These are phyloP conservation scores for Talaromyces marneffei DNA, from an alignment of 2,329 filamentous ascomycete species.

Conservation along the genomic window DNA sequence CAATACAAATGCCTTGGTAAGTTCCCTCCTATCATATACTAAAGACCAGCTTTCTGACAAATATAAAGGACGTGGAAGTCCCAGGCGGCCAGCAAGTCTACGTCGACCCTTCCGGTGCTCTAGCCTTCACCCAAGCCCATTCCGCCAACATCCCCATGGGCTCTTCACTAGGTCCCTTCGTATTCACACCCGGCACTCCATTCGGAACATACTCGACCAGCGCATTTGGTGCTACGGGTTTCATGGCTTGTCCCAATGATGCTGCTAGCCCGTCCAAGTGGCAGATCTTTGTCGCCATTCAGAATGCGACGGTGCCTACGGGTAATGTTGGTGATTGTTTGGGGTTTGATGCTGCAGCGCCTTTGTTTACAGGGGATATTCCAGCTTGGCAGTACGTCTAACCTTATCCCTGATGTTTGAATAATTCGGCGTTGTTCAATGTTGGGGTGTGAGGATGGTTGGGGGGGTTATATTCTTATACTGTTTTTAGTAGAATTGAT, in stretches of 20 bases:
- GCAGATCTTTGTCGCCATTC: conserved; percentile 39
- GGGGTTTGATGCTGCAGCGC: conserved; percentile 34
- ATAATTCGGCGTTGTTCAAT: too few relatives aligned
- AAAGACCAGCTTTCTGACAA: background rate
- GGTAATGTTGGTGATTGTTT: conserved; percentile 36
- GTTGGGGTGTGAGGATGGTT: too few relatives aligned
- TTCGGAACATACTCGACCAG: conserved; percentile 28
- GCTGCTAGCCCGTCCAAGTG: conserved; percentile 23
- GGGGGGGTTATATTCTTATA: background rate
- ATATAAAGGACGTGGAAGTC: conserved; percentile 45
- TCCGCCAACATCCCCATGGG: conserved; percentile 49
- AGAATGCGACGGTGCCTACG: conserved; percentile 37
- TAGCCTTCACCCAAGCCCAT: conserved; percentile 54
- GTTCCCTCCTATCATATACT: conserved; percentile 12
- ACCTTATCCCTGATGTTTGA: too few relatives aligned
- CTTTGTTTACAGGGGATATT: conserved; percentile 20
- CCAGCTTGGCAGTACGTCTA: conserved; percentile 41
- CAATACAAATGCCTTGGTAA: conserved; percentile 33
- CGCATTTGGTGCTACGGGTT: conserved; percentile 32
- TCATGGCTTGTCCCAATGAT: conserved; percentile 40
- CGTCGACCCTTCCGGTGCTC: conserved; percentile 48
- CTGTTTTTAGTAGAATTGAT: background rate
- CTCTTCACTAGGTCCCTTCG: conserved; percentile 48
- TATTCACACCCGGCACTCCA: conserved; percentile 25
- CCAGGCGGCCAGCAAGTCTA: conserved; percentile 61